Evolutionary conservation across 257 asterid genomes (phyloP), one percentile per base, ranked within the genome.

Genomic region (Schizonepeta tenuifolia): DNA sequence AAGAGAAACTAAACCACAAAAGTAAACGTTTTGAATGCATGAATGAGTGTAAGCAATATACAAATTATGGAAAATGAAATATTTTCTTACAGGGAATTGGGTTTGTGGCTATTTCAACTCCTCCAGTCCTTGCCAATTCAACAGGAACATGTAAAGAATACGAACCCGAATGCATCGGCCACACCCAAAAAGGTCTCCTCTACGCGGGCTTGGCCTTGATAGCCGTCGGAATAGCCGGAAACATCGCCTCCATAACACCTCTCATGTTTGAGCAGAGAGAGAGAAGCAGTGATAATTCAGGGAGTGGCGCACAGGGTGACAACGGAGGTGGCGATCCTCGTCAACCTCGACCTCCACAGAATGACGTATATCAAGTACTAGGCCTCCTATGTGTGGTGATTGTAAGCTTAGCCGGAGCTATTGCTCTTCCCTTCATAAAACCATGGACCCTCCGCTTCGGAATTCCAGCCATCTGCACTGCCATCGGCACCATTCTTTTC

Each of bases 391-490:
- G 64, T 0, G 43, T 78, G 11, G 67, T 69, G 20, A 15, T 83
- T 18, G 6, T 81, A 18, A 67, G 85, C 3, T 12, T 80, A 38
- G 5, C 77, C 26, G 93, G 85, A 60, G 77, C 82, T 31, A 58
- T 84, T 55, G 86, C 85, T 7, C 84, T 86, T 1, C 88, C 89
- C 1, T 86, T 82, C 62, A 67, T 88, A 62, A 81, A 74, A 6
- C 88, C 79, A 0, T 89, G 93, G 93, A 60, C 79, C 4, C 57
- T 85, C 49, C 84, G 86, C 0, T 89, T 89, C 46, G 88, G 84
- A 15, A 75, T 85, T 9, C 87, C 88, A 2, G 89, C 91, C 50
- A 75, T 85, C 3, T 84, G 83, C 77, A 74, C 82, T 3, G 59
- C 61, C 14, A 8, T 83, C 44, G 87, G 84, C 9, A 78, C 75